Base-by-base conservation (phyloP, 768 basidiomycete genomes). In the Trichaptum fuscoviolaceum region DNA sequence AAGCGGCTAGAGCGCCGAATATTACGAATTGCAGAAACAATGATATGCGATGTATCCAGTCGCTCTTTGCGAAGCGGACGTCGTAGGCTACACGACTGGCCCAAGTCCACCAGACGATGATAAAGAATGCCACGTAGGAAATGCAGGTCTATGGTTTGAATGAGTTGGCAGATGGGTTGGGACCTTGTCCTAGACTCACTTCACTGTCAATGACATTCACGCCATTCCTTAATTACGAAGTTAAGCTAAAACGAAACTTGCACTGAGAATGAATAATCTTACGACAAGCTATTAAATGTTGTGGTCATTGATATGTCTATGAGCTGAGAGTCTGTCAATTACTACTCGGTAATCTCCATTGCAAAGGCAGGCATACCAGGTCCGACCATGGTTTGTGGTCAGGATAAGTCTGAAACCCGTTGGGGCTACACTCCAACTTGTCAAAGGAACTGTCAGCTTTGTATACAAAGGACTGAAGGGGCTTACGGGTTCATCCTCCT, bases 21-120 rank as follows among this genome's bases (percentile, higher is more conserved):
- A 58, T 52, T 20, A 42, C 24, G n/a, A 65, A 58, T 35, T 65
- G 23, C 7, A 65, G 57, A n/a, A 65, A 65, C 26, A 35, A 23
- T 5, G 59, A 58, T 25, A 65, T 23, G 2, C 64, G 64, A 35
- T 65, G 64, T 17, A 65, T 30, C 64, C 64, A 65, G 58, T 65
- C 64, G 23, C 59, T 65, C 34, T 30, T 35, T 12, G 57, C 26
- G 59, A 58, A 65, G 59, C 58, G 64, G 26, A 42, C 24, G 57
- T 60, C 58, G 57, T 65, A 65, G 57, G 58, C 64, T 7, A 65
- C 64, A 26, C 59, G 64, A 35, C 64, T 65, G 12, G 64, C 64
- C 64, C 64, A 65, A 25, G 59, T 58, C 64, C 64, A 65, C 64
- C 64, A 61, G 34, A 61, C 34, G 12, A 61, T 7, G 17, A 23